Base-by-base conservation (phyloP, 345 rosid genomes). In the Aquilaria malaccensis region DNA sequence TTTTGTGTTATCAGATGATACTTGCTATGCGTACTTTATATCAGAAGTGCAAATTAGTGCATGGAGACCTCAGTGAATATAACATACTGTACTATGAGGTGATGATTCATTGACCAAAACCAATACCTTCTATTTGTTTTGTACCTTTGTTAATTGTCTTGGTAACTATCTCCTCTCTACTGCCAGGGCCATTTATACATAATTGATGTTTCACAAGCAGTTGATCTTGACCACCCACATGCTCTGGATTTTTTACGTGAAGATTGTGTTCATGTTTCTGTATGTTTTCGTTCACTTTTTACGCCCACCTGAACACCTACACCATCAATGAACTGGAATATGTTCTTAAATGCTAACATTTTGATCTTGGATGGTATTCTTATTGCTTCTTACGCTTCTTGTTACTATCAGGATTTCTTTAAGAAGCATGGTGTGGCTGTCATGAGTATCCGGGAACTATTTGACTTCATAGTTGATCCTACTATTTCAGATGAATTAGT, bases 31-130 rank as follows among this genome's bases (percentile, higher is more conserved):
- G 97, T 64, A 74, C 64, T 11, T 65, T 94, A 30, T 94, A 94
- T 72, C 97, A 90, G 70, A 90, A 85, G 72, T 94, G 99, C 83
- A 94, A 86, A 78, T 72, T 94, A 70, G 99, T 94, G 52, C 99
- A 94, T 65, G 99, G 92, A 37, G 99, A 94, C 74, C 92, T 94
- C 61, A 94, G 99, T 72, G 99, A 94, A 74, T 94, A 94, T 71
- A 94, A 94, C 77, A 87, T 94, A 63, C 88, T 94, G 30, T 86
- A 86, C 59, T 90, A 69, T 58, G 99, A 94, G 96, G 99, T 94
- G 74, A 56, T 45, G 49, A 67, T 6, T 51, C 43, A 37, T 37
- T 37, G 43, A 37, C 7, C 43, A 37, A 37, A 37, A 5, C 71
- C 31, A 30, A 58, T 63, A 65, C 52, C 15, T 53, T 60, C 43